Percentiles rank a stretch among this genome's conserved stretches.
These are phyloP conservation scores for Epichloe hybrida DNA, from an alignment of 2,329 filamentous ascomycete genomes.

Conservation along the genomic window DNA sequence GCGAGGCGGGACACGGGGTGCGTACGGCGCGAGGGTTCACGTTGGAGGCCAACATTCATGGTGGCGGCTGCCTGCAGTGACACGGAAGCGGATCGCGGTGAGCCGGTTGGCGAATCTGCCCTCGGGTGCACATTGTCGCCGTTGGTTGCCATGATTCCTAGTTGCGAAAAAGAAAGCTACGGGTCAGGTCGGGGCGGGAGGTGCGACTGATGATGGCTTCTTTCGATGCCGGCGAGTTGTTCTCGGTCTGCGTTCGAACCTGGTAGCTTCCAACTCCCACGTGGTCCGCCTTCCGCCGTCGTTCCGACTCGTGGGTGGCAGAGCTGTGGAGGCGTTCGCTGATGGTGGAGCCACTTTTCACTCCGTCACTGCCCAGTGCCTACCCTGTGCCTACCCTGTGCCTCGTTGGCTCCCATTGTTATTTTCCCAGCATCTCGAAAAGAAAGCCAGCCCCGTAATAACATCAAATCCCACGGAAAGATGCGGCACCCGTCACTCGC, in stretches of 20 bases:
- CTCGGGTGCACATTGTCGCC: conserved; percentile 14
- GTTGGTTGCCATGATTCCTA: conserved; percentile 15
- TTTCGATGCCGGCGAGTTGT: neutral
- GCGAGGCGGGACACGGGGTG: conserved; percentile 1
- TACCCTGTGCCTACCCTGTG: too few species aligned
- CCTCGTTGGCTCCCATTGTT: neutral
- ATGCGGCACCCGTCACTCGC: too few species aligned
- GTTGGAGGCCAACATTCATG: conserved; percentile 63
- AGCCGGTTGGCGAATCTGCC: conserved; percentile 42
- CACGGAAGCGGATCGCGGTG: conserved; percentile 50
- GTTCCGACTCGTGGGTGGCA: too few species aligned
- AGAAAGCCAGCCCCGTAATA: too few species aligned
- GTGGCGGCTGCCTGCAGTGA: conserved; percentile 66
- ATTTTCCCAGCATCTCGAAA: neutral
- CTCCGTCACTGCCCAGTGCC: neutral
- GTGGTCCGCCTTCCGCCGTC: neutral
- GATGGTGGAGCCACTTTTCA: neutral
- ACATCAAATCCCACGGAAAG: too few species aligned
- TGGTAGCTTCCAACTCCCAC: neutral
- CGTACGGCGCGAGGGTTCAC: conserved; percentile 45
- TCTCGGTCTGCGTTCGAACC: neutral
- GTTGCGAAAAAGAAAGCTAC: too few species aligned
- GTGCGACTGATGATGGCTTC: neutral
- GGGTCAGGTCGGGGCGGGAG: neutral
- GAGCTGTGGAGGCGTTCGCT: neutral